Percentiles rank a stretch among this genome's conserved stretches.
phyloP scores from a whole-genome alignment of 345 rosid species.

The Populus pruinosa region DNA sequence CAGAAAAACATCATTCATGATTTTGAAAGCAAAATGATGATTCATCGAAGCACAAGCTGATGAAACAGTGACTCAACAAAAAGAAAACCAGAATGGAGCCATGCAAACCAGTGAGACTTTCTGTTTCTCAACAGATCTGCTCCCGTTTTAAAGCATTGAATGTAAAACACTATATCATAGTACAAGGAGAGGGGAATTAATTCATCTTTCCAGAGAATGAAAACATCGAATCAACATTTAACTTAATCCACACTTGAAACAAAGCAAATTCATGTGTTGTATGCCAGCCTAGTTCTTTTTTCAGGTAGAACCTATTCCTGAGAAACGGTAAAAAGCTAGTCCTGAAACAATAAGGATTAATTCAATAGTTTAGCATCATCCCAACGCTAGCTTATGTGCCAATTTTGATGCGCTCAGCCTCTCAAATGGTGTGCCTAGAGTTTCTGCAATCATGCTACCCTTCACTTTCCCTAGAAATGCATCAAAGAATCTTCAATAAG shows the following conservation, averaged over 20 bases:
- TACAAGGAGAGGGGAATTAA: too few species aligned
- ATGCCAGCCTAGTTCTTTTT: neutral
- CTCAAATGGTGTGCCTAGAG: neutral
- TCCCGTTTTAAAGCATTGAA: too few species aligned
- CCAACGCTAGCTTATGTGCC: neutral
- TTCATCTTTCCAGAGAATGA: too few species aligned
- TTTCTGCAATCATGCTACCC: neutral
- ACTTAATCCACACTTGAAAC: too few species aligned
- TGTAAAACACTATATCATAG: too few species aligned
- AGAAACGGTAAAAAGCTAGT: neutral
- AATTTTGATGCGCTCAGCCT: neutral
- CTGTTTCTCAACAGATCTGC: too few species aligned
- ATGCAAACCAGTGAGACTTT: too few species aligned
- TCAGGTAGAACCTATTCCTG: neutral
- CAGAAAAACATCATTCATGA: too few species aligned
- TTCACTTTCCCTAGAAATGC: neutral
- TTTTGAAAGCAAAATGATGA: neutral
- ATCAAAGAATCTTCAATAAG: neutral
- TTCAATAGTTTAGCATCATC: neutral
- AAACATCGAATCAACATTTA: too few species aligned
- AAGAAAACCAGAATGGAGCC: too few species aligned
- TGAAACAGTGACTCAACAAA: too few species aligned
- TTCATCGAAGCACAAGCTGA: neutral
- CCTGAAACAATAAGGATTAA: neutral
- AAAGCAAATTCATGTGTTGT: neutral